A percentile compares a stretch with the other conserved stretches of the same genome.
Conservation (phyloP, 2,329 filamentous ascomycete species). For the Conoideocrella luteorostrata region DNA sequence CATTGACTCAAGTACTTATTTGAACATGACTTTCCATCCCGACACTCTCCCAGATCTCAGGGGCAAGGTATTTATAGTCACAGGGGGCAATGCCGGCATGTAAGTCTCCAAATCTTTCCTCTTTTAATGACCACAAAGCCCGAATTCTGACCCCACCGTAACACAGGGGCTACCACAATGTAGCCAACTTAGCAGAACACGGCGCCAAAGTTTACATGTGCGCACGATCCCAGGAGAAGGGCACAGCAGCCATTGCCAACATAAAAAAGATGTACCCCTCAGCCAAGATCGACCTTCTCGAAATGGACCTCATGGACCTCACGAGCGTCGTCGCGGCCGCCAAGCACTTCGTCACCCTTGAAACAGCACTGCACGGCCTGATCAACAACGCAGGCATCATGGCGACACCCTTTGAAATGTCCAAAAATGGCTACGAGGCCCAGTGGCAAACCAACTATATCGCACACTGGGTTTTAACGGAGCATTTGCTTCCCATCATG, state of each 20-base stretch:
- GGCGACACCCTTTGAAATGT: conserved; percentile 21
- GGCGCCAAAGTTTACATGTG: conserved; percentile 35
- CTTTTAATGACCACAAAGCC: too few species aligned
- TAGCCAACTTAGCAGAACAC: conserved; percentile 27
- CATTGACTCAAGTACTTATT: too few species aligned
- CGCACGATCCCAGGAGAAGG: conserved; percentile 29
- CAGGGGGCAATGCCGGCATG: conserved; percentile 40
- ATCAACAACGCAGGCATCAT: conserved; percentile 37
- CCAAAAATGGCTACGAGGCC: conserved; percentile 28
- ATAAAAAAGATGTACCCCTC: conserved; percentile 19
- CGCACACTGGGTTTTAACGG: conserved; percentile 34
- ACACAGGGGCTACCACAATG: conserved; percentile 27
- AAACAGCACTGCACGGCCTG: conserved; percentile 26
- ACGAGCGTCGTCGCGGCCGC: conserved; percentile 19
- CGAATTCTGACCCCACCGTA: not conserved
- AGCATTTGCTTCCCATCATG: conserved; percentile 30
- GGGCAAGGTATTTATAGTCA: conserved; percentile 38
- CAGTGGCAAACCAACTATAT: conserved; percentile 37
- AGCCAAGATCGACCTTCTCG: not conserved
- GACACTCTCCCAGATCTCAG: conserved; percentile 34
- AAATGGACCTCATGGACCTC: not conserved
- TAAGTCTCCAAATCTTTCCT: conserved; percentile 23
- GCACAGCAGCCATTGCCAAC: conserved; percentile 20
- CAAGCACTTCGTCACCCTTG: conserved; percentile 20
- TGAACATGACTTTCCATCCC: conserved; percentile 25